A percentile compares a stretch with the other conserved stretches of the same genome.
These are phyloP conservation scores for Marchantia paleacea DNA, from an alignment of 225 moss, liverwort and hornwort species.

Conservation along the genomic window DNA sequence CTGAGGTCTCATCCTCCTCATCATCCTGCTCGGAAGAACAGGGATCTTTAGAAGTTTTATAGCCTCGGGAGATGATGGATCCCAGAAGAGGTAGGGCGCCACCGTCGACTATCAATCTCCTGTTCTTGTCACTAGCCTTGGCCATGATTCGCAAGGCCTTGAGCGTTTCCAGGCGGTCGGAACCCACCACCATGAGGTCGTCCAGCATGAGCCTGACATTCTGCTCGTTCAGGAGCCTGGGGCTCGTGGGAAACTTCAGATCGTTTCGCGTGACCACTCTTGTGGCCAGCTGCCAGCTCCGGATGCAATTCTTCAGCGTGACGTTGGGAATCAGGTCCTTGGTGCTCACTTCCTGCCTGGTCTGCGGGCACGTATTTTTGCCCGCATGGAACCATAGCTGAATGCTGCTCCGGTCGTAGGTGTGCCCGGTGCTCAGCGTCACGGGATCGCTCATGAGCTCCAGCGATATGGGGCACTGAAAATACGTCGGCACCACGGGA, in stretches of 20 bases:
- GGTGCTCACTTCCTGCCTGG: conserved; percentile 56
- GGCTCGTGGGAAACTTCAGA: conserved; percentile 26
- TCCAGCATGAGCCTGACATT: conserved; percentile 33
- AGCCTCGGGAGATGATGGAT: conserved; percentile 33
- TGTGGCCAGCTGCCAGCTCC: conserved; percentile 57
- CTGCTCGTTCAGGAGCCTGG: conserved; percentile 24
- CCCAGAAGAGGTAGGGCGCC: conserved; percentile 43
- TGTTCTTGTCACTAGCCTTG: conserved; percentile 45
- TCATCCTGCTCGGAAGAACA: not conserved
- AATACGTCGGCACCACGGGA: conserved; percentile 52
- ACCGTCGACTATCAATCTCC: conserved; percentile 50
- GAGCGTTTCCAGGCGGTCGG: conserved; percentile 25
- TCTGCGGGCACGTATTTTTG: conserved; percentile 76
- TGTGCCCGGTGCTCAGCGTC: conserved; percentile 78
- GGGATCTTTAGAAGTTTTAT: not conserved
- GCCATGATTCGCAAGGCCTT: conserved; percentile 27
- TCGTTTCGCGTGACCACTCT: conserved; percentile 9
- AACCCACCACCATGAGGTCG: conserved; percentile 20
- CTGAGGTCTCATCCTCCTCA: not conserved
- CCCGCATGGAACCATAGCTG: conserved; percentile 77
- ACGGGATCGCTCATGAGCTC: conserved; percentile 94
- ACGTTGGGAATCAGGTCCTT: conserved; percentile 72
- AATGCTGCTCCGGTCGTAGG: conserved; percentile 73
- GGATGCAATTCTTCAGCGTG: conserved; percentile 65
- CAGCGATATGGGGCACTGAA: conserved; percentile 75